A percentile compares a stretch with the other conserved stretches of the same genome.
Conservation (phyloP, 768 basidiomycete genomes). For the Leccinum sublutescens region DNA sequence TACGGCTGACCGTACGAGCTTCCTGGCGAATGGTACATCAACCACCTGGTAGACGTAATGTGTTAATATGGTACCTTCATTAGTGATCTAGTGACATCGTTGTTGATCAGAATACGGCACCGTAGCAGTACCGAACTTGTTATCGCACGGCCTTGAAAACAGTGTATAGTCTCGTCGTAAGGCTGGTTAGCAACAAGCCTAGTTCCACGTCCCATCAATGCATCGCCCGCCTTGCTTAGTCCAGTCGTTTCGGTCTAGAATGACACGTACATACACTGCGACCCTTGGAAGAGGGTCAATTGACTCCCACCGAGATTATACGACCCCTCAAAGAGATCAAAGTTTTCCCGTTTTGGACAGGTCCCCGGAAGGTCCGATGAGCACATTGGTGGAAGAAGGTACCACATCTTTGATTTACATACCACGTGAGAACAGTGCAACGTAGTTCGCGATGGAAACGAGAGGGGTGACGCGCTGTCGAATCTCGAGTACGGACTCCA, state of each 20-base stretch:
- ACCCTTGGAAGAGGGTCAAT: too few relatives aligned
- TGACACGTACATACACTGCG: too few relatives aligned
- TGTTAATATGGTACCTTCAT: not conserved
- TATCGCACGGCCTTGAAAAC: not conserved
- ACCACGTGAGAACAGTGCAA: slow-evolving; percentile 1
- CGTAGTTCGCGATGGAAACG: not conserved
- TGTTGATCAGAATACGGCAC: not conserved
- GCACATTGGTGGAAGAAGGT: not conserved
- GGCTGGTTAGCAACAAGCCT: too few relatives aligned
- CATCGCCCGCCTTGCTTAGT: too few relatives aligned
- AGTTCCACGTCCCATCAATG: too few relatives aligned
- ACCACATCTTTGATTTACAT: not conserved
- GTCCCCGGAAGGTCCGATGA: not conserved
- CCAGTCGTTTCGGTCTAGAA: too few relatives aligned
- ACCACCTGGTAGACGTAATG: not conserved
- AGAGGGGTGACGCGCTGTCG: not conserved
- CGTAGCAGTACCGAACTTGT: not conserved
- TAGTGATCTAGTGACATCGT: not conserved
- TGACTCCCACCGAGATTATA: not conserved
- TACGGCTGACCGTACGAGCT: not conserved
- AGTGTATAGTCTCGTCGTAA: too few relatives aligned
- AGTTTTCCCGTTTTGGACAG: not conserved
- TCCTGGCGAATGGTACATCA: not conserved
- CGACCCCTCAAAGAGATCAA: not conserved
- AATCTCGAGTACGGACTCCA: not conserved